phyloP scores from a whole-genome alignment of 1,284 basidiomycete species.

The Heterobasidion parviporum region DNA sequence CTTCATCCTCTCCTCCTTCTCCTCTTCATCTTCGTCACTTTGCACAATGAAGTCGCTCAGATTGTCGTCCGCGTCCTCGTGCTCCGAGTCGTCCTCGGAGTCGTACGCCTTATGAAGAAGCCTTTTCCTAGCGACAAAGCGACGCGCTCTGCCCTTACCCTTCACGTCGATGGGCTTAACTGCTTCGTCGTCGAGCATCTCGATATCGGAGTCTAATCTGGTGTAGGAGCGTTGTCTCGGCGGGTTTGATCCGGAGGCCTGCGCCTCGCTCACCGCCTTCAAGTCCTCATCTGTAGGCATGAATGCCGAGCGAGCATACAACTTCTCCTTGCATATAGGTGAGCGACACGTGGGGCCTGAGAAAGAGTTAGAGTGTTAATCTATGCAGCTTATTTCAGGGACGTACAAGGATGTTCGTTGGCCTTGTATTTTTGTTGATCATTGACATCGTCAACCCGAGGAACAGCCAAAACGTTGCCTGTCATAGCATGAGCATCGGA shows the following conservation, averaged over 20 bases:
- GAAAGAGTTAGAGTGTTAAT: neutral
- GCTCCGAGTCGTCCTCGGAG: slow-evolving; percentile 22
- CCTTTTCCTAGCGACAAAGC: slow-evolving; percentile 11
- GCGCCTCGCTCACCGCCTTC: neutral
- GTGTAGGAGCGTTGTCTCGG: neutral
- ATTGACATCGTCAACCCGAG: slow-evolving; percentile 21
- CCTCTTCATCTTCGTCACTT: slow-evolving; percentile 31
- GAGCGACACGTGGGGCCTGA: slow-evolving; percentile 43
- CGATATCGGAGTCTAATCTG: slow-evolving; percentile 8
- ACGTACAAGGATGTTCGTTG: slow-evolving; percentile 38
- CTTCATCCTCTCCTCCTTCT: slow-evolving; percentile 30
- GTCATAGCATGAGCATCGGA: slow-evolving; percentile 1
- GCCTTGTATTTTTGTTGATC: slow-evolving; percentile 22
- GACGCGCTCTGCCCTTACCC: slow-evolving; percentile 18
- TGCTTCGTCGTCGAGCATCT: slow-evolving; percentile 13
- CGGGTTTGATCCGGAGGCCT: neutral
- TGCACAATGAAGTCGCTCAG: slow-evolving; percentile 47
- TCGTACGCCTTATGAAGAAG: slow-evolving; percentile 11
- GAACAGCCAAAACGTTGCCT: slow-evolving; percentile 32
- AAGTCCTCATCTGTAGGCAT: slow-evolving; percentile 41
- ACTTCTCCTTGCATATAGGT: slow-evolving; percentile 27
- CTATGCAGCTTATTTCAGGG: neutral
- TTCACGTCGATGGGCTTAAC: slow-evolving; percentile 16
- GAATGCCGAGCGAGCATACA: slow-evolving; percentile 42
- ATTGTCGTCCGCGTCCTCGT: slow-evolving; percentile 26